Base-by-base conservation (phyloP, 495 filamentous ascomycete species). In the Aspergillus nanangensis region DNA sequence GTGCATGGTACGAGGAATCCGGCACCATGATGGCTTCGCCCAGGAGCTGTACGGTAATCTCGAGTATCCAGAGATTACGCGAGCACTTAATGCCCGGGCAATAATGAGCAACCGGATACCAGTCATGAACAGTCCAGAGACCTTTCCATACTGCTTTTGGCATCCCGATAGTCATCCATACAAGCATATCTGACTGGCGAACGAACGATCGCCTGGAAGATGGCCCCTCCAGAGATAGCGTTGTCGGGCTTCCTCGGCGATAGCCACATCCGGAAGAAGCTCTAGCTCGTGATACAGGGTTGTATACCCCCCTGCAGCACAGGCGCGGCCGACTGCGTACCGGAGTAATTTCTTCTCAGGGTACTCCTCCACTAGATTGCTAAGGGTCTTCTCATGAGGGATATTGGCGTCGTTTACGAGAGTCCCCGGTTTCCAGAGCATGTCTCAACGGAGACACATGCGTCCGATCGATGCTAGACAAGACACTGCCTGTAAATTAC, bases 281-380 rank as follows among this genome's bases (percentile, higher is more conserved):
- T 55, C 34, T 18, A 67, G 53, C 50, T 62, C 58, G n/a, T 32
- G 17, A 36, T 65, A 62, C 17, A 65, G 41, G 34, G 55, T 39
- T 14, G 50, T 17, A 43, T 64, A 67, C n/a, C 56, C 53, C 8
- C 52, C 61, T 8, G 56, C 55, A 22, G 61, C 63, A 53, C 58
- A 67, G 2, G 61, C 63, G 11, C 58, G 52, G 31, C 53, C 61
- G 41, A 62, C 52, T 33, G 62, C 56, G 41, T 66, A 66, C 10
- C 41, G 31, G n/a, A n/a, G n/a, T n/a, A n/a, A n/a, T n/a, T n/a
- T n/a, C n/a, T n/a, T n/a, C n/a, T n/a, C n/a, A n/a, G n/a, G n/a
- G n/a, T n/a, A n/a, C n/a, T n/a, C n/a, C n/a, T n/a, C n/a, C n/a
- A n/a, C n/a, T n/a, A n/a, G n/a, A n/a, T n/a, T n/a, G n/a, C n/a